Percentiles rank a stretch among this genome's conserved stretches.
Conservation (phyloP, 495 filamentous ascomycete species). For the Penicillium chermesinum region DNA sequence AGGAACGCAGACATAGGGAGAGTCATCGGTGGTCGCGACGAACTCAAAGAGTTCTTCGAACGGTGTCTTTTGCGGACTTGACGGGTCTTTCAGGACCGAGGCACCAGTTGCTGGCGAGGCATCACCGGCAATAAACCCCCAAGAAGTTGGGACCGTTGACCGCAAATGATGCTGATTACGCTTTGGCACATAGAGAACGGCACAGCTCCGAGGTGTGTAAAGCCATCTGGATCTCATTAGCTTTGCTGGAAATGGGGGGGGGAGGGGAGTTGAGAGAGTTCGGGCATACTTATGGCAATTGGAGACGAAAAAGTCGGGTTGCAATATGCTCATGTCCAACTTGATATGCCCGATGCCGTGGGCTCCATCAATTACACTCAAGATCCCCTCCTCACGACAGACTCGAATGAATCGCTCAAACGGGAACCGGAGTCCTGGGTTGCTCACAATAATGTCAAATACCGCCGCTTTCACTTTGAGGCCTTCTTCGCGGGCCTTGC, state of each 20-base stretch:
- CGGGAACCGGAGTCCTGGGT: conserved; percentile 73
- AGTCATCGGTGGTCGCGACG: conserved; percentile 67
- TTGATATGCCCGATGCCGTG: conserved; percentile 76
- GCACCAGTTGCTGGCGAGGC: conserved; percentile 16
- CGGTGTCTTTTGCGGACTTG: conserved; percentile 36
- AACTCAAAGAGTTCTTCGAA: conserved; percentile 76
- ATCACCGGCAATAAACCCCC: conserved; percentile 45
- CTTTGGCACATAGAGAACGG: conserved; percentile 70
- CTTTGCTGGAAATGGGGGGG: too few relatives aligned
- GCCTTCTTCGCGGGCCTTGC: conserved; percentile 36
- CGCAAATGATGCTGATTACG: conserved; percentile 71
- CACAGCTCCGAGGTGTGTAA: conserved; percentile 72
- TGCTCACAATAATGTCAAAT: conserved; percentile 72
- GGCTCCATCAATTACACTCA: conserved; percentile 70
- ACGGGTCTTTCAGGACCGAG: conserved; percentile 47
- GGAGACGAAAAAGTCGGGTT: conserved; percentile 76
- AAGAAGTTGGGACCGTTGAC: conserved; percentile 66
- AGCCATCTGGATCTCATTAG: conserved; percentile 59
- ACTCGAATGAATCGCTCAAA: conserved; percentile 60
- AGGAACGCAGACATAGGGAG: conserved; percentile 64
- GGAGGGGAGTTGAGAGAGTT: neutral
- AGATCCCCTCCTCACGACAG: conserved; percentile 59
- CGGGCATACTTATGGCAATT: conserved; percentile 75
- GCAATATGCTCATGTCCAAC: conserved; percentile 57
- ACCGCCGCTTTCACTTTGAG: conserved; percentile 55